Percentiles rank a stretch among this genome's conserved stretches.
phyloP scores from a whole-genome alignment of 192 early-diverging fungal species.

The Coemansia sp. region DNA sequence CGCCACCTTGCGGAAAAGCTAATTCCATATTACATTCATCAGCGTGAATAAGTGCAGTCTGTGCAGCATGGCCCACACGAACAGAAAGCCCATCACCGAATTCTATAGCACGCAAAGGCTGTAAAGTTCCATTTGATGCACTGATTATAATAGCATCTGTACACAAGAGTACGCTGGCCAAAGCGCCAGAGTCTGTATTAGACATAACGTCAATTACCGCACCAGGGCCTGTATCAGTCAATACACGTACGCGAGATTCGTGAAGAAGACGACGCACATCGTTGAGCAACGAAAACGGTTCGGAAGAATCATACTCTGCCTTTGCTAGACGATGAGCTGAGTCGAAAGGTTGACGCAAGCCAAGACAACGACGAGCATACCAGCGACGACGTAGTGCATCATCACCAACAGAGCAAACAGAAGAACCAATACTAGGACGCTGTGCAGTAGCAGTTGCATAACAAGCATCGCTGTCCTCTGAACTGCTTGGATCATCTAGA shows the following conservation, averaged over 20 bases:
- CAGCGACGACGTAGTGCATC: slow-evolving; percentile 42
- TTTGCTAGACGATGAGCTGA: slow-evolving; percentile 37
- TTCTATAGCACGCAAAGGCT: slow-evolving; percentile 34
- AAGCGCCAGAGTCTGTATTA: too few relatives aligned
- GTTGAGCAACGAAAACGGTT: slow-evolving; percentile 40
- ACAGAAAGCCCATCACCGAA: slow-evolving; percentile 29
- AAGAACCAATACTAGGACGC: slow-evolving; percentile 18
- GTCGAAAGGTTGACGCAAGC: slow-evolving; percentile 35
- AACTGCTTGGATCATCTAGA: slow-evolving; percentile 46
- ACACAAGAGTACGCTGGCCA: slow-evolving; percentile 30
- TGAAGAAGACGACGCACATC: slow-evolving; percentile 37
- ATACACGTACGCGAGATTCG: slow-evolving; percentile 12
- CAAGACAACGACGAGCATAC: slow-evolving; percentile 45
- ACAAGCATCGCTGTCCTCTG: slow-evolving; percentile 22
- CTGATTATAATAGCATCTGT: slow-evolving; percentile 36
- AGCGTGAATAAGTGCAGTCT: slow-evolving; percentile 16
- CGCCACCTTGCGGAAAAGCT: slow-evolving; percentile 22
- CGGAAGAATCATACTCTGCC: slow-evolving; percentile 29
- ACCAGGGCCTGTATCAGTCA: neutral
- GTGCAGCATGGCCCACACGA: slow-evolving; percentile 12
- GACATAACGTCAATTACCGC: too few relatives aligned
- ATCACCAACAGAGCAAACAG: slow-evolving; percentile 20
- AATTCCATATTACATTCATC: slow-evolving; percentile 3
- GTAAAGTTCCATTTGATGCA: neutral
- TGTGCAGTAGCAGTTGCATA: neutral